A percentile compares a stretch with the other conserved stretches of the same genome.
phyloP scores from a whole-genome alignment of 495 filamentous ascomycete species.

The Usnea hakonensis region DNA sequence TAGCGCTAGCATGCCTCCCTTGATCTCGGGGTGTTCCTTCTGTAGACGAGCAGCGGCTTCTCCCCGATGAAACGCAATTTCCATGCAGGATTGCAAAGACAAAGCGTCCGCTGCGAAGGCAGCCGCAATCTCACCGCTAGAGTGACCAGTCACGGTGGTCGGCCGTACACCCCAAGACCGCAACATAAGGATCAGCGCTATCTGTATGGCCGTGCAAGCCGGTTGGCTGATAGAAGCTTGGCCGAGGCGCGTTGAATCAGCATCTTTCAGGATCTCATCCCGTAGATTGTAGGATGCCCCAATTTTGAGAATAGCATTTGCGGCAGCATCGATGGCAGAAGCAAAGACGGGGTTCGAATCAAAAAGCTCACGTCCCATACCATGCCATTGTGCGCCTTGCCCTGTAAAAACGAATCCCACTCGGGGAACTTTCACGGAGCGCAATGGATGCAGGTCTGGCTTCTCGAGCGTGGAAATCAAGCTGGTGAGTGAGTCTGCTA shows the following conservation, averaged over 20 bases:
- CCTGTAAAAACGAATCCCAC: conserved; percentile 19
- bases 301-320: neutral
- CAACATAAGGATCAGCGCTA: conserved; percentile 33
- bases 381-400: conserved; percentile 47
- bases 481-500: neutral
- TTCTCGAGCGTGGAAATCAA: neutral
- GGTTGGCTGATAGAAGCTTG: conserved; percentile 28
- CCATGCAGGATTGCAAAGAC: conserved; percentile 23
- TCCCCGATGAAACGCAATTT: conserved; percentile 34
- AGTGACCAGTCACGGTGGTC: conserved; percentile 32
- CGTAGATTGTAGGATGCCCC: neutral
- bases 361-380: conserved; percentile 41
- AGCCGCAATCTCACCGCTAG: conserved; percentile 38
- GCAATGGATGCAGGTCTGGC: neutral
- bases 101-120: conserved; percentile 29
- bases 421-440: neutral
- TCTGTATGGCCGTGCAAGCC: conserved; percentile 34
- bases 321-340: neutral
- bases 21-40: neutral
- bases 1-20: conserved; percentile 6
- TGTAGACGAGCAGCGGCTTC: conserved; percentile 16
- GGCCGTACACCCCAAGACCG: conserved; percentile 32
- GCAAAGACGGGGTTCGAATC: neutral
- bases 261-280: conserved; percentile 7
- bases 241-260: conserved; percentile 6